A percentile compares a stretch with the other conserved stretches of the same genome.
Evolutionary conservation across 495 filamentous ascomycete genomes (phyloP).

Genomic region (Xylaria castorea): DNA sequence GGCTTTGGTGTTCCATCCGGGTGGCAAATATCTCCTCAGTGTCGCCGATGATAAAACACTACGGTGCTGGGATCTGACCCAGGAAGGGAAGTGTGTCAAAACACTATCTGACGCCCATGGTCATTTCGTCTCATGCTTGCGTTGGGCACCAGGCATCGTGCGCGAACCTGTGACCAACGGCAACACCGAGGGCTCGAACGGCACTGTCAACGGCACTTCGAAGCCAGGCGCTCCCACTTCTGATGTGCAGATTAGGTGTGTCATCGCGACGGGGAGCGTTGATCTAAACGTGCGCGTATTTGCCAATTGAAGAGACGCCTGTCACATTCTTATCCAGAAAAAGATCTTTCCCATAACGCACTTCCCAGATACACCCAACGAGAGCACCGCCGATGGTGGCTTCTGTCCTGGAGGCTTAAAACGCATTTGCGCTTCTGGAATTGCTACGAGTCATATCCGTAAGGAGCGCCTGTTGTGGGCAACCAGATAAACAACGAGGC

Average conservation of each 20-base stretch:
- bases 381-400: not conserved
- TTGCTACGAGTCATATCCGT: not conserved
- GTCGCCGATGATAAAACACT: conserved; percentile 91
- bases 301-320: conserved; percentile 51
- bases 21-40: conserved; percentile 88
- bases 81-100: conserved; percentile 91
- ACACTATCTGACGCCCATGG: conserved; percentile 78
- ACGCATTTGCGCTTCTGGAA: not conserved
- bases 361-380: not conserved
- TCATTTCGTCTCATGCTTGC: conserved; percentile 85
- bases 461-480: not conserved
- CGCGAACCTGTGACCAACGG: conserved; percentile 62
- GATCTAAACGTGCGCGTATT: conserved; percentile 68
- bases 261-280: conserved; percentile 68
- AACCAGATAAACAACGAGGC: not conserved
- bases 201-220: conserved; percentile 53
- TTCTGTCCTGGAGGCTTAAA: not conserved
- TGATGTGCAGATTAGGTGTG: conserved; percentile 62
- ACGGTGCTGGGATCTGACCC: conserved; percentile 91
- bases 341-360: not conserved
- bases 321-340: not conserved
- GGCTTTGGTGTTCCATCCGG: conserved; percentile 87
- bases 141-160: conserved; percentile 86
- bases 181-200: conserved; percentile 59
- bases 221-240: conserved; percentile 51